These are phyloP conservation scores for Lachancea meyersii DNA, from an alignment of 805 yeast species.

Conservation along the genomic window DNA sequence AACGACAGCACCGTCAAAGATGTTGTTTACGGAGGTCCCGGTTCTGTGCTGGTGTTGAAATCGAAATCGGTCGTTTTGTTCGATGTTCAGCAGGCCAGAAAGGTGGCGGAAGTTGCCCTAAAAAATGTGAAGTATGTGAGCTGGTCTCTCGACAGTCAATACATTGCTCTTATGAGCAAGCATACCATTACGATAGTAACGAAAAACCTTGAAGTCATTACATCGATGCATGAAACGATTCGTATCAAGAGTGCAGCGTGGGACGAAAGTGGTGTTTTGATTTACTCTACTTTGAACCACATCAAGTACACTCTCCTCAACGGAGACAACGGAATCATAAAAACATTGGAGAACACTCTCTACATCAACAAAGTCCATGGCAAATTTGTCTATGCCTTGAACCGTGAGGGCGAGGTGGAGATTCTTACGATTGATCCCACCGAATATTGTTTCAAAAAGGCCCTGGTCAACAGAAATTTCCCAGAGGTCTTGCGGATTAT, in stretches of 20 bases:
- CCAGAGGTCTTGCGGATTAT: conserved; percentile 87
- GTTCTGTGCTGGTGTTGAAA: conserved; percentile 72
- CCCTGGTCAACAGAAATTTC: conserved; percentile 83
- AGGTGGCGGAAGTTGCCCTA: conserved; percentile 58
- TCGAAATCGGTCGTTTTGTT: conserved; percentile 66
- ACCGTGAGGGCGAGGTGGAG: conserved; percentile 80
- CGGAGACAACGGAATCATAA: conserved; percentile 93
- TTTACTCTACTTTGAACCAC: conserved; percentile 92
- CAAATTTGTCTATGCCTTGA: conserved; percentile 68
- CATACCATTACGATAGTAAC: conserved; percentile 88
- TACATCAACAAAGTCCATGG: conserved; percentile 72
- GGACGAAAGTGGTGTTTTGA: conserved; percentile 89
- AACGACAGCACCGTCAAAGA: conserved; percentile 61
- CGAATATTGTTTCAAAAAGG: conserved; percentile 92
- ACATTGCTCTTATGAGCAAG: conserved; percentile 81
- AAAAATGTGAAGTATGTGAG: conserved; percentile 79
- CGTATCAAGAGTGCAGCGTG: conserved; percentile 95
- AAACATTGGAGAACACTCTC: conserved; percentile 82
- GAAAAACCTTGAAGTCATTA: conserved; percentile 66
- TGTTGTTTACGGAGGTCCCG: conserved; percentile 74
- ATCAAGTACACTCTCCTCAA: conserved; percentile 87
- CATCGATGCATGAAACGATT: conserved; percentile 92
- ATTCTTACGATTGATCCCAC: conserved; percentile 83
- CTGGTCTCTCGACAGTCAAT: conserved; percentile 85
- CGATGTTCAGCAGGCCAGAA: conserved; percentile 90